Evolutionary conservation across 202 grass and related monocot species (phyloP), one percentile per base, ranked within the genome.

Genomic region (Eragrostis tef): DNA sequence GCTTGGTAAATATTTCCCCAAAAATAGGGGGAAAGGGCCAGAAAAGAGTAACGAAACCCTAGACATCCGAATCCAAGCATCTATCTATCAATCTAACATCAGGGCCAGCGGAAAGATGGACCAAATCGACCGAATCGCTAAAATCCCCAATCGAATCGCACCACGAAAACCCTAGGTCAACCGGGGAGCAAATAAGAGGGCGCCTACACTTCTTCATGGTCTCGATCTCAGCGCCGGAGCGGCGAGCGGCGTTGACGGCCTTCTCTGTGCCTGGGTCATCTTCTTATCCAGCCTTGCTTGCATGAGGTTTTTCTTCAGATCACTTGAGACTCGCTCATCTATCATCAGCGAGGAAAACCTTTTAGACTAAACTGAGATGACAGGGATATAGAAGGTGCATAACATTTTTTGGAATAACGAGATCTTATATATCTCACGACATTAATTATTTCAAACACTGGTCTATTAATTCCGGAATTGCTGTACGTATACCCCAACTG

Each of bases 211-310:
- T 99, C 77, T 90, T 99, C 43, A 91, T 65, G 81, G 92, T 91
- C 27, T 99, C 93, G 85, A 99, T 93, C 79, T 99, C 96, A 0
- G 96, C 93, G 74, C 96, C 96, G 45, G 87, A 70, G 85, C 96
- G 93, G 70, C 96, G 96, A 49, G 93, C 96, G 53, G 92, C 90
- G 88, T 99, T 99, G 89, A 99, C 93, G 66, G 89, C 88, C 77
- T 93, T 99, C 85, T 95, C 64, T 94, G 92, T 68, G 84, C 84
- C 70, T 94, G 92, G 2, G 92, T 94, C 82, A 94, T 6, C 89
- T 89, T 94, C 74, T 94, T 91, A 67, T 89, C 89, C 52, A 94
- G 58, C 77, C 92, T 88, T 87, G 89, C 92, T 83, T 91, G 92
- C 92, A 94, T 91, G 70, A 94, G 73, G 50, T 87, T 89, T 77